A percentile compares a stretch with the other conserved stretches of the same genome.
phyloP scores from a whole-genome alignment of 2,329 filamentous ascomycete genomes.

The Pseudocercospora fuligena region DNA sequence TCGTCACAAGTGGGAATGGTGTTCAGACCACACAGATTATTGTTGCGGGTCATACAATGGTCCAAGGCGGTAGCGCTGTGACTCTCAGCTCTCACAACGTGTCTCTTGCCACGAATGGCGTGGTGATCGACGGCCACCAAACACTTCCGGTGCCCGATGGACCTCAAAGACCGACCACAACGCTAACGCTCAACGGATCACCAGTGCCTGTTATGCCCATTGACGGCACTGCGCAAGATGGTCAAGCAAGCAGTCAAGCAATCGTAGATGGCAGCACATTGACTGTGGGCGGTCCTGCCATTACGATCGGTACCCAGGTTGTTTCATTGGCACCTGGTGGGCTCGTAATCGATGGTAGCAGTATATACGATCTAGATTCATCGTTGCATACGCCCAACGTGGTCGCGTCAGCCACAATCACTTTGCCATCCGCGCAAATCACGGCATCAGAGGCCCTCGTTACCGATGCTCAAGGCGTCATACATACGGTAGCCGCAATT shows the following conservation, averaged over 20 bases:
- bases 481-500: background rate
- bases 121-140: background rate
- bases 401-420: background rate
- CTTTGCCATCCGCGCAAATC: background rate
- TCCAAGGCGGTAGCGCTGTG: background rate
- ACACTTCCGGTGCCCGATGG: background rate
- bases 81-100: background rate
- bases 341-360: background rate
- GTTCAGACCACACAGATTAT: background rate
- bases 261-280: slow-evolving; percentile 4
- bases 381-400: background rate
- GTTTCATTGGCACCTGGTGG: background rate
- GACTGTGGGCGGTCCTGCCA: slow-evolving; percentile 6
- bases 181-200: background rate
- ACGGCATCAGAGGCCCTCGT: background rate
- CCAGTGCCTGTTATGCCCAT: background rate
- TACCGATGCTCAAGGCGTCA: background rate
- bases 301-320: background rate
- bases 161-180: background rate
- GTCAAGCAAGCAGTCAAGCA: background rate
- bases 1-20: background rate
- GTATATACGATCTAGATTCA: background rate
- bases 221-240: background rate
- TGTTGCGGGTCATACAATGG: background rate
- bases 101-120: background rate